phyloP scores from a whole-genome alignment of 2,329 filamentous ascomycete species.

The Fusarium pseudocircinatum region DNA sequence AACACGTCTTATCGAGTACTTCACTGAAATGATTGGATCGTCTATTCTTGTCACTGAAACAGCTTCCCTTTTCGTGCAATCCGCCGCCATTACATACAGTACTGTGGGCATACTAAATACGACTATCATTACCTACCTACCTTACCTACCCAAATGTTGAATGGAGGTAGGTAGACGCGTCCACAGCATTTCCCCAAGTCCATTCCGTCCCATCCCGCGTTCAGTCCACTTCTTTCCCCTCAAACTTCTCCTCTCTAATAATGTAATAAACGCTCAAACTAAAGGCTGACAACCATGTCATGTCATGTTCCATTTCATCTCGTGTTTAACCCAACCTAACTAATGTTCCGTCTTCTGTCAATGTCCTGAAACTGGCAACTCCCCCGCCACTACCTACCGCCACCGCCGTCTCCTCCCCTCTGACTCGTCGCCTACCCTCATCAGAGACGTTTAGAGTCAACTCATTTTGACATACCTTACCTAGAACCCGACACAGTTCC shows the following conservation, averaged over 20 bases:
- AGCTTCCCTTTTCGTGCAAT: slow-evolving; percentile 3
- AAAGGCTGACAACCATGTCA: neutral
- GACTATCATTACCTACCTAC: neutral
- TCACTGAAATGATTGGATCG: slow-evolving; percentile 4
- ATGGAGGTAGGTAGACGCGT: slow-evolving; percentile 1
- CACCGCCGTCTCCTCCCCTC: neutral
- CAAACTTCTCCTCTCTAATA: neutral
- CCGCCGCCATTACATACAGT: neutral
- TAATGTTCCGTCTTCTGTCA: neutral
- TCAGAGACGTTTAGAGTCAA: neutral
- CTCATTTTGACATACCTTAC: neutral
- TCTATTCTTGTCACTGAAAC: slow-evolving; percentile 3
- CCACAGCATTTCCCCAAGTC: slow-evolving; percentile 16
- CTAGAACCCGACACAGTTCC: neutral
- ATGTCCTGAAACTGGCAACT: slow-evolving; percentile 29
- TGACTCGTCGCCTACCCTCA: slow-evolving; percentile 2
- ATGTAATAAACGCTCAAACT: neutral
- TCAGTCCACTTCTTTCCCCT: slow-evolving; percentile 23
- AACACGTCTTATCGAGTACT: neutral
- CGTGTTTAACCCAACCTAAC: neutral
- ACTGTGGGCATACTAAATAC: neutral
- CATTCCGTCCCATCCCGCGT: slow-evolving; percentile 15
- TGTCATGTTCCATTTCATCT: slow-evolving; percentile 18
- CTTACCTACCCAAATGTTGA: neutral
- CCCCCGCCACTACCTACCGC: slow-evolving; percentile 5